Evolutionary conservation across 192 early-diverging fungal species (phyloP), one percentile per base, ranked within the genome.

Genomic region (Oehlia diaphana): DNA sequence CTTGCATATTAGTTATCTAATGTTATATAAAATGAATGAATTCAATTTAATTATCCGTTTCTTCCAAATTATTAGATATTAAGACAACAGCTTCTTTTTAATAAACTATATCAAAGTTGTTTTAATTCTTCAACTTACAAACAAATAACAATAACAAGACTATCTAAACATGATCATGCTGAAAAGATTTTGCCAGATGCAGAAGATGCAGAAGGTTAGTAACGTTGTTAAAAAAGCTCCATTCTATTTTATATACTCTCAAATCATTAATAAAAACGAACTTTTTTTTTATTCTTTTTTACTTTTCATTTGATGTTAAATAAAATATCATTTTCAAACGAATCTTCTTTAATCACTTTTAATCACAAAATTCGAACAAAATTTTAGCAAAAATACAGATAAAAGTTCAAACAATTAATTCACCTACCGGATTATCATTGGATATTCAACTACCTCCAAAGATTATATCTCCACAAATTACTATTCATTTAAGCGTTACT

Each of bases 51-150:
- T 39, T 39, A 62, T 19, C 21, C 58, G 21, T 63, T 69, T 77
- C 47, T 47, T 50, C 64, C 64, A 61, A 47, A 47, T 47, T 16
- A 13, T n/a, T 58, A 78, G 77, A 13, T 70, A 19, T 78, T 78
- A 44, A 42, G 77, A 3, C 77, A 78, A 62, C 77, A 78, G 37
- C 77, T 78, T 58, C 14, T 66, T n/a, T 78, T 47, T 39, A 78
- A 78, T 63, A 47, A 67, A 21, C 21, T 78, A 19, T 78, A 70
- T 42, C 77, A 78, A 78, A 78, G 77, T n/a, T 66, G 63, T 50
- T 78, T 78, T 26, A 78, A 78, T 71, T 53, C 77, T 61, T 63
- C 31, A 16, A 78, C 31, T 37, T 69, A 78, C 35, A 39, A 37
- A 58, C 33, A 49, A 33, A 42, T 50, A 19, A 28, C 63, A 62